Percentiles rank a stretch among this genome's conserved stretches.
Conservation (phyloP, 2,329 filamentous ascomycete species). For the Ophiostoma novo-ulmi region DNA sequence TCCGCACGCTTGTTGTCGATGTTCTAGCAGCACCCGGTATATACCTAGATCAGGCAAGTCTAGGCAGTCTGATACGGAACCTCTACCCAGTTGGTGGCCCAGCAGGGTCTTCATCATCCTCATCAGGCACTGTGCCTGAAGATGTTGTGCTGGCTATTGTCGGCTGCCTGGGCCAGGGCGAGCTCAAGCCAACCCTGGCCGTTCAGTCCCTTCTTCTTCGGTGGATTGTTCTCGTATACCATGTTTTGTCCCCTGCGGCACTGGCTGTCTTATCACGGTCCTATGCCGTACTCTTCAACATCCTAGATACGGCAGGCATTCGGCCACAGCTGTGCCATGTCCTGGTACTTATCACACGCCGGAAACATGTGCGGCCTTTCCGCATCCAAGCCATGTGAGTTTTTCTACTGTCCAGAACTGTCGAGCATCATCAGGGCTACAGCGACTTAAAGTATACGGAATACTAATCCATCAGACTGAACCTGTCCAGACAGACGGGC, state of each 20-base stretch:
- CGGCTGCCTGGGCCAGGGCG: conserved; percentile 70
- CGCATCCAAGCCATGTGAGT: conserved; percentile 69
- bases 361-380: conserved; percentile 78
- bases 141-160: conserved; percentile 61
- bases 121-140: conserved; percentile 47
- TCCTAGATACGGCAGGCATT: conserved; percentile 74
- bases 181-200: conserved; percentile 64
- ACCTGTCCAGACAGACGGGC: conserved; percentile 55
- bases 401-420: not conserved
- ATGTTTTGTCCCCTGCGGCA: conserved; percentile 54
- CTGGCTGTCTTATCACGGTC: conserved; percentile 59
- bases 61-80: conserved; percentile 63
- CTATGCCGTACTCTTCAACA: conserved; percentile 73
- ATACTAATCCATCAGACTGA: conserved; percentile 42
- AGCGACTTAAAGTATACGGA: not conserved
- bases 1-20: conserved; percentile 61
- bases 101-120: conserved; percentile 42
- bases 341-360: conserved; percentile 69
- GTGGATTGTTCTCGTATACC: conserved; percentile 74
- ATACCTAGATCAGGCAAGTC: conserved; percentile 69
- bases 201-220: conserved; percentile 67
- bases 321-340: conserved; percentile 66
- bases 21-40: conserved; percentile 53
- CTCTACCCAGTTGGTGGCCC: conserved; percentile 63
- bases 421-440: not conserved